These are phyloP conservation scores for Tripidium arundinaceum DNA, from an alignment of 202 grass and related monocot species.

Conservation along the genomic window DNA sequence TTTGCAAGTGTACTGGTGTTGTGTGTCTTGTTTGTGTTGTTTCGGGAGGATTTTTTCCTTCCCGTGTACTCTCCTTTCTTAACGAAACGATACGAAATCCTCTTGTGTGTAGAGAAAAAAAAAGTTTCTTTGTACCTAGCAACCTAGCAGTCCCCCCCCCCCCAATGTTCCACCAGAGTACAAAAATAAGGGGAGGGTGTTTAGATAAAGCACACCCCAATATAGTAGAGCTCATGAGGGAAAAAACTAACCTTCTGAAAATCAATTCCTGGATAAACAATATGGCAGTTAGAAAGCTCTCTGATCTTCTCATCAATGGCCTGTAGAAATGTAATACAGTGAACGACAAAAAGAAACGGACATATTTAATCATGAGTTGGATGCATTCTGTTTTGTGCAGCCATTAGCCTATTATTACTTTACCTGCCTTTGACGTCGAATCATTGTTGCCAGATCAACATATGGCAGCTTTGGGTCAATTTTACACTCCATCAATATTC, in stretches of 20 bases:
- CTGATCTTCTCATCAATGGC: constrained; percentile 99
- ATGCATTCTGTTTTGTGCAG: not conserved
- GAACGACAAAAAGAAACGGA: not conserved
- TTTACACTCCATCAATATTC: constrained; percentile 98
- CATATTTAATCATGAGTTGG: not conserved
- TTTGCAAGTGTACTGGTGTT: not conserved
- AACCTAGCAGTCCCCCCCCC: not conserved
- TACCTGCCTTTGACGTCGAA: constrained; percentile 95
- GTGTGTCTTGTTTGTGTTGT: not conserved
- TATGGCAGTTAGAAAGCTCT: constrained; percentile 97
- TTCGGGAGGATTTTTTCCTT: not conserved
- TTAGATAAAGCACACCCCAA: constrained; percentile 1
- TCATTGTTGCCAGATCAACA: constrained; percentile 92
- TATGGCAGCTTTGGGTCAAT: constrained; percentile 92
- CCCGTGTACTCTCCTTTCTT: not conserved
- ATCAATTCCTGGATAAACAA: constrained; percentile 93
- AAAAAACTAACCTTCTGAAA: constrained; percentile 81
- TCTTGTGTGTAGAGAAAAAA: not conserved
- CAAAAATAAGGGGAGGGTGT: not conserved
- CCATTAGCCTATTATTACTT: constrained; percentile 22
- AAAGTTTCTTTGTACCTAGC: not conserved
- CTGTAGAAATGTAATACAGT: constrained; percentile 45
- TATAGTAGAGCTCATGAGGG: not conserved
- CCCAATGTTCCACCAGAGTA: not conserved
- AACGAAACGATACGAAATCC: not conserved